Evolutionary conservation across 2,329 filamentous ascomycete species (phyloP), one percentile per base, ranked within the genome.

Genomic region (Tolypocladium cylindrosporum): DNA sequence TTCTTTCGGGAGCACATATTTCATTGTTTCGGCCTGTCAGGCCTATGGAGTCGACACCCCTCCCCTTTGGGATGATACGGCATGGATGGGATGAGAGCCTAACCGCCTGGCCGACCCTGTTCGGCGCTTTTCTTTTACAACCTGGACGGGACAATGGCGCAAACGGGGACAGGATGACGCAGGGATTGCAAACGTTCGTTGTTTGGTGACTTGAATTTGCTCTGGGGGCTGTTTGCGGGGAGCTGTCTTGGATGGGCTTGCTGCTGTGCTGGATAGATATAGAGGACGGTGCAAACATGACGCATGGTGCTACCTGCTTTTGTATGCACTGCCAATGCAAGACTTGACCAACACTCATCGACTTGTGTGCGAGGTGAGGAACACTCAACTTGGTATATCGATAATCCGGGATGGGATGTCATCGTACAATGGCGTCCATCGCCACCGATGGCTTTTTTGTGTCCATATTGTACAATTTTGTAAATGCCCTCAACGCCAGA

Each of bases 241-340:
- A 39, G 37, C 55, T 50, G 40, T 53, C 21, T 45, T 45, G 43
- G 39, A 56, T 51, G 43, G 55, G 5, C 19, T 50, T 52, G 55
- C 59, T 61, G 65, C 64, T 63, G 56, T 24, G 52, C 42, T 55
- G 60, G 59, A 61, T 60, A 64, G 57, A 61, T 60, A 55, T 56
- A 59, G 40, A 41, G 58, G 59, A 57, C 59, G 63, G 66, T 65
- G 64, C 66, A 66, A 66, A 63, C 62, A 36, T 52, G 31, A 31
- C 48, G 31, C 31, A n/a, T 36, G 48, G 31, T 52, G 34, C 48
- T 52, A 8, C 13, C 24, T 36, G 21, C 31, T 52, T 36, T 52
- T 50, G 27, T 19, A 34, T 51, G 48, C 19, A 37, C 31, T 37
- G 37, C 19, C 31, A 52, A 37, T 52, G 48, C 48, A 37, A 52